These are phyloP conservation scores for Microdochium trichocladiopsis DNA, from an alignment of 2,329 filamentous ascomycete species.

Conservation along the genomic window DNA sequence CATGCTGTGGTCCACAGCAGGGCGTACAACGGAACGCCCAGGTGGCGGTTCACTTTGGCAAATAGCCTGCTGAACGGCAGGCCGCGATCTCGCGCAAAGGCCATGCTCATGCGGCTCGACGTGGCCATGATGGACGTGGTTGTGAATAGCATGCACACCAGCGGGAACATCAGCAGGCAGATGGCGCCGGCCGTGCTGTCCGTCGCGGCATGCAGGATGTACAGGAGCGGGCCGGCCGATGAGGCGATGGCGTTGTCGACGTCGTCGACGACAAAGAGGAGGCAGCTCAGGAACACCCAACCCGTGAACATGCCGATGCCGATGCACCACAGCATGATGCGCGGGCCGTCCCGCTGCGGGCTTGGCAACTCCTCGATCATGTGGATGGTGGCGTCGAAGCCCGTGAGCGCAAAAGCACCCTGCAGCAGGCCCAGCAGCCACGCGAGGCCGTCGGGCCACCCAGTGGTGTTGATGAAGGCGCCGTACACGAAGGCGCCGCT, in stretches of 20 bases:
- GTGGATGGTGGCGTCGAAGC: constrained; percentile 45
- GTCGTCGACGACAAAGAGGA: constrained; percentile 58
- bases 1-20: constrained; percentile 52
- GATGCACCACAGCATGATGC: constrained; percentile 61
- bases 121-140: constrained; percentile 60
- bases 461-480: constrained; percentile 60
- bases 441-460: constrained; percentile 61
- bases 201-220: constrained; percentile 58
- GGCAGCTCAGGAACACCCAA: constrained; percentile 49
- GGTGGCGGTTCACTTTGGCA: constrained; percentile 49
- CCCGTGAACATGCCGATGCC: constrained; percentile 57
- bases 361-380: constrained; percentile 56
- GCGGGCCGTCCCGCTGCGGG: constrained; percentile 50
- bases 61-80: constrained; percentile 56
- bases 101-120: constrained; percentile 58
- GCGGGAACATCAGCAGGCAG: constrained; percentile 60
- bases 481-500: constrained; percentile 59
- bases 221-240: constrained; percentile 48
- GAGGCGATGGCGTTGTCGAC: constrained; percentile 48
- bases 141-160: constrained; percentile 58
- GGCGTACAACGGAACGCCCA: constrained; percentile 61
- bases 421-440: constrained; percentile 50
- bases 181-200: constrained; percentile 52
- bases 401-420: constrained; percentile 40
- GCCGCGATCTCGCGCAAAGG: constrained; percentile 61